phyloP scores from a whole-genome alignment of 1,284 basidiomycete genomes.

The Rhodotorula sp. region DNA sequence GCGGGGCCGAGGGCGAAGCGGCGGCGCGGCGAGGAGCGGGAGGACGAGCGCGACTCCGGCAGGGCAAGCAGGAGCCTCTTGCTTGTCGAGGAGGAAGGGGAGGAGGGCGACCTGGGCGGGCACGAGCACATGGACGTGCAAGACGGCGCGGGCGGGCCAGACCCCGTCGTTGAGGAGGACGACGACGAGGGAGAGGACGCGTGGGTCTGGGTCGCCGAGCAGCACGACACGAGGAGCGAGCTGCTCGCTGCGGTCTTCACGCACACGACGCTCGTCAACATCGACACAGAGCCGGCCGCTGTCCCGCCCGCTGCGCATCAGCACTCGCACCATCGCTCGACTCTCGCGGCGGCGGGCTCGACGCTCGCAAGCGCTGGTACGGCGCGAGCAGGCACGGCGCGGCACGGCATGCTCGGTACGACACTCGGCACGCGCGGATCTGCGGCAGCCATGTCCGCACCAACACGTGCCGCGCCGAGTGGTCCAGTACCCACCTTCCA shows the following conservation, averaged over 20 bases:
- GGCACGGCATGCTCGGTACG: not conserved
- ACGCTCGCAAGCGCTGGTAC: not conserved
- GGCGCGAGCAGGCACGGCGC: not conserved
- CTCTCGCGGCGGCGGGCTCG: not conserved
- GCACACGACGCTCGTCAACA: constrained; percentile 21
- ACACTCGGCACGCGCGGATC: not conserved
- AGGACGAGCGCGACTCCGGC: not conserved
- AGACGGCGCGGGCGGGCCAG: no score
- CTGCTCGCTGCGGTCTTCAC: constrained; percentile 28
- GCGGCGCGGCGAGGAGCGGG: not conserved
- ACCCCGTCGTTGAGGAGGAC: not conserved
- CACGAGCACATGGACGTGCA: not conserved
- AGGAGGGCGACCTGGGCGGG: constrained; percentile 6
- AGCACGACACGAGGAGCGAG: constrained; percentile 10
- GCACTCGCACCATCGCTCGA: not conserved
- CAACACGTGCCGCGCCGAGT: not conserved
- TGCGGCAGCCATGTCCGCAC: not conserved
- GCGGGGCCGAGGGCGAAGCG: not conserved
- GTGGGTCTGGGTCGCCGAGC: constrained; percentile 22
- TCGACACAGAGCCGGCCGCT: constrained; percentile 7
- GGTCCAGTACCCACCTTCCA: constrained; percentile 29
- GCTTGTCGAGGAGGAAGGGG: constrained; percentile 16
- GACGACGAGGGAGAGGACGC: not conserved
- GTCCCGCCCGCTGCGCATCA: not conserved
- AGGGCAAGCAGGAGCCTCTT: constrained; percentile 1